A percentile compares a stretch with the other conserved stretches of the same genome.
Evolutionary conservation across 306 rosid genomes (phyloP).

Genomic region (Vigna reflexopilosa): DNA sequence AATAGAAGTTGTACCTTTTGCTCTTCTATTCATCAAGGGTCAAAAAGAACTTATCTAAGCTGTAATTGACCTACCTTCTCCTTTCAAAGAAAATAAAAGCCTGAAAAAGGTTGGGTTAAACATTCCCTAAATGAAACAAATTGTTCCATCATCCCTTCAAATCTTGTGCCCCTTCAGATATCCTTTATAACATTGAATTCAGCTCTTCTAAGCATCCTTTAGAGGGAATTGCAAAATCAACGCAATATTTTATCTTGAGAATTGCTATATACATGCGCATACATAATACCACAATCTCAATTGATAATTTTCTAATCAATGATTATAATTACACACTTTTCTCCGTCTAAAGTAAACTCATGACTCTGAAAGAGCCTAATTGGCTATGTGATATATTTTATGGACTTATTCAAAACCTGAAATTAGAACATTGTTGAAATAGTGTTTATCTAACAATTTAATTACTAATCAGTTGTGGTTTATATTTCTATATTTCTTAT

Average conservation of each 20-base stretch:
- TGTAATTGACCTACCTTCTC: background rate
- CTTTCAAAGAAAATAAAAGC: background rate
- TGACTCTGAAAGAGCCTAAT: background rate
- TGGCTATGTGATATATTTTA: conserved; percentile 7
- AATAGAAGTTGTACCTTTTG: background rate
- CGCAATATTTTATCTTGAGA: background rate
- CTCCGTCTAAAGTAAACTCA: background rate
- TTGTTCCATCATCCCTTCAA: background rate
- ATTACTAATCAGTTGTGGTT: background rate
- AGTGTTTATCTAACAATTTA: background rate
- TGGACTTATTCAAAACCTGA: conserved; percentile 32
- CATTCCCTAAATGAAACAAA: conserved; percentile 14
- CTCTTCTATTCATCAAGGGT: background rate
- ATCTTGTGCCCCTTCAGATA: background rate
- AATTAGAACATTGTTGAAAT: conserved; percentile 32
- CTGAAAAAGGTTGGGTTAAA: background rate
- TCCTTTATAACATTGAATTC: background rate
- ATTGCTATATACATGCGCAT: background rate
- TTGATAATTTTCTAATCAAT: conserved; percentile 5
- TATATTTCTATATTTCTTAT: background rate
- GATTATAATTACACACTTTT: background rate
- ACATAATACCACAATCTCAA: conserved; percentile 1
- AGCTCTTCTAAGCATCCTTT: background rate
- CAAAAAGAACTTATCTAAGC: background rate
- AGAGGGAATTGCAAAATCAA: conserved; percentile 13